phyloP scores from a whole-genome alignment of 2,329 filamentous ascomycete genomes.

The Uncinocarpus reesii region DNA sequence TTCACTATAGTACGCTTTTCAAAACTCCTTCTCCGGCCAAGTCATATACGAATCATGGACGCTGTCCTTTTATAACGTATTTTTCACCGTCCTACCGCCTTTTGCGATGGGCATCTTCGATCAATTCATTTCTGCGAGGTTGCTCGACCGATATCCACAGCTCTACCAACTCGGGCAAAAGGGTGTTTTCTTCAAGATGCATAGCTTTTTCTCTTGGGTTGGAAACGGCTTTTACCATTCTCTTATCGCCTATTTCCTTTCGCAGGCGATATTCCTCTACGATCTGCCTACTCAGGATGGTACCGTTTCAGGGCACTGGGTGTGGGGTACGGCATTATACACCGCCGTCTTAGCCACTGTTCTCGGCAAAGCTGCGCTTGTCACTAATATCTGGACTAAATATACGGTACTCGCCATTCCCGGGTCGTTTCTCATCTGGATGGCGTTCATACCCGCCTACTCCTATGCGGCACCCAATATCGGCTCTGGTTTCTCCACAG shows the following conservation, averaged over 20 bases:
- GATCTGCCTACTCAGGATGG: conserved; percentile 73
- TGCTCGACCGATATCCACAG: conserved; percentile 92
- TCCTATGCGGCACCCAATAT: conserved; percentile 74
- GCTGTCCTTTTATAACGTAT: conserved; percentile 97
- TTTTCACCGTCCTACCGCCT: conserved; percentile 89
- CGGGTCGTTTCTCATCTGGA: conserved; percentile 84
- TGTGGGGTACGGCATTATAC: conserved; percentile 94
- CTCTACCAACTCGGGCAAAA: conserved; percentile 88
- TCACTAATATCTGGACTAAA: conserved; percentile 98
- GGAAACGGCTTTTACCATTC: conserved; percentile 93
- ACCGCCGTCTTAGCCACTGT: conserved; percentile 88
- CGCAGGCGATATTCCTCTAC: conserved; percentile 67
- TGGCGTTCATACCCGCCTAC: conserved; percentile 80
- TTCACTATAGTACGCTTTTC: conserved; percentile 80
- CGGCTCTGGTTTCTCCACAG: conserved; percentile 61
- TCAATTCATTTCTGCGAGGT: conserved; percentile 87
- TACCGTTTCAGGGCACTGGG: conserved; percentile 82
- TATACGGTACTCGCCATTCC: conserved; percentile 94
- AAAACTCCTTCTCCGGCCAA: conserved; percentile 94
- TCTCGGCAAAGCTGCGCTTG: conserved; percentile 83
- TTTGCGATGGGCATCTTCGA: conserved; percentile 94
- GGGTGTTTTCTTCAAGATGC: conserved; percentile 84
- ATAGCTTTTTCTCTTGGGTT: conserved; percentile 89
- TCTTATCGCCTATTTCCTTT: conserved; percentile 78
- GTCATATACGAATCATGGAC: conserved; percentile 99